Base-by-base conservation (phyloP, 306 rosid genomes). In the Lithocarpus polystachyus region DNA sequence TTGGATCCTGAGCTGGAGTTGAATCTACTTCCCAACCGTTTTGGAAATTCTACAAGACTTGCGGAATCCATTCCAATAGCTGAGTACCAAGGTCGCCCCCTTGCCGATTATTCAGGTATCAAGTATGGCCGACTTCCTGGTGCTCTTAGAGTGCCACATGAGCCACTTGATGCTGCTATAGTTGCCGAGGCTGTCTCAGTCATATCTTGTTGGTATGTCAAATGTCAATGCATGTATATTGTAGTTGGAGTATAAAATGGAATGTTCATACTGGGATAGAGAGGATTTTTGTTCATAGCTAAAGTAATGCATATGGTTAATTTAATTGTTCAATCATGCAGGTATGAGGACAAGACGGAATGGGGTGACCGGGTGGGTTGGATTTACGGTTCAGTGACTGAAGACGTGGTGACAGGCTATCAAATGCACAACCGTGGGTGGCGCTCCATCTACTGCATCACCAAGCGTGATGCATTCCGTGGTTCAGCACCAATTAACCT, bases 121-220 rank as follows among this genome's bases (percentile, higher is more conserved):
- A 88, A 91, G 79, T 88, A 67, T 35, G 98, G 98, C 33, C 86
- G 98, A 29, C 89, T 90, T 14, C 92, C 97, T 0, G 97, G 98
- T 59, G 75, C 31, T 17, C 87, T 94, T 0, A 81, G 94, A 26
- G 78, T 11, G 20, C 97, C 98, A 18, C 97, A 97, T 0, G 89
- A 88, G 0, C 98, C 94, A n/a, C 97, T 94, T 12, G 97, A 94
- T 73, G 90, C 98, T 17, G 62, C 83, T 19, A 80, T 83, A 0
- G 97, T 94, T 24, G 94, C 98, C 1, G 97, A 94, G 80, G 89
- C 97, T 0, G 92, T 94, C 29, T 89, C 97, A 0, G 87, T 88
- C 31, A 89, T 94, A 74, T 92, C 98, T 53, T 94, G 98, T 20
- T 94, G 97, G 98, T 92, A 83, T 35, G 72, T 9, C 10, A 48